Conservation (phyloP, 2,329 filamentous ascomycete species). For the Orbilia blumenaviensis region DNA sequence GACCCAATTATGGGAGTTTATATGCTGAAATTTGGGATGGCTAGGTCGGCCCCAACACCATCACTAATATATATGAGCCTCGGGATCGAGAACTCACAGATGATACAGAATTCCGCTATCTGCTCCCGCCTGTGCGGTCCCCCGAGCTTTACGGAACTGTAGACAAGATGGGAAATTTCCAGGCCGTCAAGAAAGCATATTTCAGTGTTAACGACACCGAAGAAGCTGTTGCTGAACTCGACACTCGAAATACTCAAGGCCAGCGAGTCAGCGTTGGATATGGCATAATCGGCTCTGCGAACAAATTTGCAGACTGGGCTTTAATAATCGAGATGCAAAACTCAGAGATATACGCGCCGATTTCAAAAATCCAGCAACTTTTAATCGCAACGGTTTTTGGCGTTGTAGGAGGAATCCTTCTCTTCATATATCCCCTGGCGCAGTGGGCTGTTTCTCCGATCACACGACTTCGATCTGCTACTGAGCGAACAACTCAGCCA, state of each 20-base stretch:
- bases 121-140: slow-evolving; percentile 39
- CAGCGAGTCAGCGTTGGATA: slow-evolving; percentile 79
- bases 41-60: slow-evolving; percentile 42
- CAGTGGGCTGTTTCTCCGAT: slow-evolving; percentile 85
- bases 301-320: slow-evolving; percentile 77
- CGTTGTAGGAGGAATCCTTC: slow-evolving; percentile 75
- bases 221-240: slow-evolving; percentile 45
- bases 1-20: slow-evolving; percentile 33
- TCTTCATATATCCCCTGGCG: slow-evolving; percentile 79
- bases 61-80: slow-evolving; percentile 33
- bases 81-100: slow-evolving; percentile 42
- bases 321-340: slow-evolving; percentile 80
- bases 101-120: slow-evolving; percentile 36
- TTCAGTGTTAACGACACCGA: slow-evolving; percentile 32
- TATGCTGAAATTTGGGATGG: background rate
- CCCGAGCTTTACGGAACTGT: slow-evolving; percentile 40
- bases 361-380: slow-evolving; percentile 78
- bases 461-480: slow-evolving; percentile 76
- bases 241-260: slow-evolving; percentile 76
- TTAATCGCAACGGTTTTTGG: slow-evolving; percentile 86
- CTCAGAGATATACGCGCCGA: slow-evolving; percentile 78
- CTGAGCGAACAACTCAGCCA: slow-evolving; percentile 69
- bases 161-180: slow-evolving; percentile 51
- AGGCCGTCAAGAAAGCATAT: slow-evolving; percentile 52
- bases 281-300: slow-evolving; percentile 71